Conservation (phyloP, 345 rosid genomes). For the Sonneratia caseolaris region DNA sequence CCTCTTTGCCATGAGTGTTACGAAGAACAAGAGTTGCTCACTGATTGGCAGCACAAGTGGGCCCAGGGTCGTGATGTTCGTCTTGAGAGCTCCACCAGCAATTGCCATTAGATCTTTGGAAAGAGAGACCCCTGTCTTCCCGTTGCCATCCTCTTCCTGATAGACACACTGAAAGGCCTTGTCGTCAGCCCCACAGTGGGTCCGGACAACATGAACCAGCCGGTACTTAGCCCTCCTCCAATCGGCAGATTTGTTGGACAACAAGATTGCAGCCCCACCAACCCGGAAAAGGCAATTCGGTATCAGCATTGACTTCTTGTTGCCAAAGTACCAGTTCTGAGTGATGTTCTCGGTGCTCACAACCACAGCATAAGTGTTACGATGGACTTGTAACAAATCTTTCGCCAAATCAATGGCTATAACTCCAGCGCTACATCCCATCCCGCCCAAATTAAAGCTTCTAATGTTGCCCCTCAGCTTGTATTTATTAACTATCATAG, state of each 20-base stretch:
- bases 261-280: conserved; percentile 65
- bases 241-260: conserved; percentile 54
- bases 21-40: conserved; percentile 77
- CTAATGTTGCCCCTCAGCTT: conserved; percentile 65
- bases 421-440: conserved; percentile 95
- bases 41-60: conserved; percentile 88
- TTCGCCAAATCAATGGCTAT: conserved; percentile 74
- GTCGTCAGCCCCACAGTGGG: conserved; percentile 84
- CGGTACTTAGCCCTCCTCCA: conserved; percentile 60
- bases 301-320: conserved; percentile 76
- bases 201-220: conserved; percentile 78
- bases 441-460: conserved; percentile 73
- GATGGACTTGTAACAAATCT: conserved; percentile 77
- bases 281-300: conserved; percentile 86
- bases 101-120: conserved; percentile 89
- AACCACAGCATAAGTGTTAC: conserved; percentile 79
- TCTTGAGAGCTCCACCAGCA: conserved; percentile 82
- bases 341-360: conserved; percentile 90
- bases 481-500: conserved; percentile 83
- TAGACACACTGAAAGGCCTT: conserved; percentile 76
- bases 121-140: conserved; percentile 74
- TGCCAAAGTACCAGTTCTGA: conserved; percentile 93
- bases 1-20: conserved; percentile 54
- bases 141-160: conserved; percentile 77
- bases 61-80: conserved; percentile 77